Conservation (phyloP, 2,329 filamentous ascomycete species). For the Fusarium graminum region DNA sequence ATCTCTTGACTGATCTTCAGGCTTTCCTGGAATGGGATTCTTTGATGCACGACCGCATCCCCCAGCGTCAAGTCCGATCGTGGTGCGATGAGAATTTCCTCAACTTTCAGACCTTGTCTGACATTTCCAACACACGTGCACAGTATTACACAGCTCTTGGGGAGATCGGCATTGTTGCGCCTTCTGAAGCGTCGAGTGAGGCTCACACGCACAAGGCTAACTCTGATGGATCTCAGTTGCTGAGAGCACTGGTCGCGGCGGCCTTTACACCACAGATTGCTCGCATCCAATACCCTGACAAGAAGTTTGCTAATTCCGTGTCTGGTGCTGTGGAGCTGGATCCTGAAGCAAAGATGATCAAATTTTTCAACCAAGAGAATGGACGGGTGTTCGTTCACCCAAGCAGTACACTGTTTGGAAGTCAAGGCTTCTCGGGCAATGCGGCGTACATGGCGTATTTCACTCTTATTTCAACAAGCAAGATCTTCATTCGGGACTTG, state of each 20-base stretch:
- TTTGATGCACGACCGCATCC: conserved; percentile 69
- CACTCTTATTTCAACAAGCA: conserved; percentile 89
- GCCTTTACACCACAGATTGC: conserved; percentile 89
- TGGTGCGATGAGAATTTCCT: conserved; percentile 93
- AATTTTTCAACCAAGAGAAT: conserved; percentile 89
- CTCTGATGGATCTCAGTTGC: conserved; percentile 60
- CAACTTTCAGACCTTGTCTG: conserved; percentile 83
- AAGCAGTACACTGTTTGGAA: conserved; percentile 85
- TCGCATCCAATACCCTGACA: conserved; percentile 92
- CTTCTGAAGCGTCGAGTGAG: conserved; percentile 51
- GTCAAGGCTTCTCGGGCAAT: conserved; percentile 80
- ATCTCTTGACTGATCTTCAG: conserved; percentile 86
- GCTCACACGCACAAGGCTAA: conserved; percentile 38
- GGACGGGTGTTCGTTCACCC: conserved; percentile 95
- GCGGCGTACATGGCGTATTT: conserved; percentile 90
- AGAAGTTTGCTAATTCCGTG: conserved; percentile 90
- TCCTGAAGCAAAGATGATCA: conserved; percentile 90
- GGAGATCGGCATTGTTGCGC: conserved; percentile 82
- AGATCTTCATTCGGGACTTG: conserved; percentile 90
- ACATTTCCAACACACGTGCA: conserved; percentile 86
- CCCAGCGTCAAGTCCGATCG: conserved; percentile 73
- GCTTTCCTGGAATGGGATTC: conserved; percentile 87
- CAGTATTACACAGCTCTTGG: conserved; percentile 89
- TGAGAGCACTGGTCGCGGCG: conserved; percentile 78
- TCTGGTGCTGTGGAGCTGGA: conserved; percentile 93